Base-by-base conservation (phyloP, 2,329 filamentous ascomycete genomes). In the Fusarium sulawesiense region DNA sequence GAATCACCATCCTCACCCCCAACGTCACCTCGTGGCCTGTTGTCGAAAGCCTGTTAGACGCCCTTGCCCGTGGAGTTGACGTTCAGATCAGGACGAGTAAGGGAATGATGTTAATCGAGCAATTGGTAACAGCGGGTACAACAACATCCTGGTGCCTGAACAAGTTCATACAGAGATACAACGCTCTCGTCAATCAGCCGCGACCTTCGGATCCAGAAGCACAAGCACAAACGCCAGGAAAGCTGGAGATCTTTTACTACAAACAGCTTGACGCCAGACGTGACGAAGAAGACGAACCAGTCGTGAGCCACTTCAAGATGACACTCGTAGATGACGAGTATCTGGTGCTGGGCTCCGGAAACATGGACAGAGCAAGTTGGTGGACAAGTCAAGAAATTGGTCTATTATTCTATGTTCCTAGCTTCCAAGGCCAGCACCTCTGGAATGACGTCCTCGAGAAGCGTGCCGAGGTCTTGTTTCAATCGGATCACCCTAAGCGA, bases 371-470 rank as follows among this genome's bases (percentile, higher is more conserved):
- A 2, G 92, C 93, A 10, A 94, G 92, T 76, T 96, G 92, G 92
- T 94, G 88, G 79, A 96, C 93, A 7, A 94, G 92, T 77, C 93
- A 96, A 79, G 93, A 97, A 80, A 81, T 96, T 23, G 93, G 93
- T 2, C 82, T 96, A 30, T 74, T 89, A 42, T 85, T 89, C 57
- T 80, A 85, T 46, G 80, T 80, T n/a, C 81, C 81, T 4, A 78
- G 74, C 1, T 79, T 82, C 41, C 66, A 78, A 37, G 78, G 77
- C 6, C 73, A 77, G 37, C 71, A 73, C n/a, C 65, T 83, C 7
- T 84, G 82, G 82, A 78, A 82, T 20, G 73, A 70, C 9, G 77
- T 82, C 10, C 70, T 83, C 5, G 77, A 78, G 25, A 78, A 75
- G 57, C 78, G 82, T 53, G 75, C 77, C 18, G 78, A 81, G 42